These are phyloP conservation scores for Cyamopsis tetragonoloba DNA, from an alignment of 306 rosid species.

Conservation along the genomic window DNA sequence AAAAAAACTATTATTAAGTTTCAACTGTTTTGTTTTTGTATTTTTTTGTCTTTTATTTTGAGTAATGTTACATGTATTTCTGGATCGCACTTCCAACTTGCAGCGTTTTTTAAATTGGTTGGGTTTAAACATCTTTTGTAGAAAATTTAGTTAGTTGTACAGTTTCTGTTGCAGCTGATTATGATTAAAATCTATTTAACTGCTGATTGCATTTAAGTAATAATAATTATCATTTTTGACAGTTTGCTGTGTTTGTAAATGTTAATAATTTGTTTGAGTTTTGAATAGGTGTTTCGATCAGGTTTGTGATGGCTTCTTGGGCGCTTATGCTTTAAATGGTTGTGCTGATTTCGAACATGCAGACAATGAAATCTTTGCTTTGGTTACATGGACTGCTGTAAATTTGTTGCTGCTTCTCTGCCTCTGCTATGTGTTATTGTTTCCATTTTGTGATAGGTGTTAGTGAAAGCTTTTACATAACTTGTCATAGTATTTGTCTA, in stretches of 20 bases:
- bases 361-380: conserved; percentile 76
- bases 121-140: background rate
- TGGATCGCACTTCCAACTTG: background rate
- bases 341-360: conserved; percentile 80
- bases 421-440: conserved; percentile 56
- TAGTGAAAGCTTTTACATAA: conserved; percentile 40
- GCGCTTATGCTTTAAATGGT: conserved; percentile 74
- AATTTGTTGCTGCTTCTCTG: conserved; percentile 78
- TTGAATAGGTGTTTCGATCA: conserved; percentile 67
- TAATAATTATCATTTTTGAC: background rate
- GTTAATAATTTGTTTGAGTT: conserved; percentile 50
- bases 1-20: background rate
- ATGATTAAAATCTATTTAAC: background rate
- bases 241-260: conserved; percentile 19
- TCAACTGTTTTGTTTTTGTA: background rate
- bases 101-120: background rate
- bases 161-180: background rate
- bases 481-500: conserved; percentile 34
- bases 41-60: no score
- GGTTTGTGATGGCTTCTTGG: conserved; percentile 85
- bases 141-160: background rate
- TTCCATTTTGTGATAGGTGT: conserved; percentile 39
- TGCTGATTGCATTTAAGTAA: conserved; percentile 4
- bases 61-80: background rate
- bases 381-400: conserved; percentile 75